These are phyloP conservation scores for Rhizopogon sp. DNA, from an alignment of 768 basidiomycete species.

Conservation along the genomic window DNA sequence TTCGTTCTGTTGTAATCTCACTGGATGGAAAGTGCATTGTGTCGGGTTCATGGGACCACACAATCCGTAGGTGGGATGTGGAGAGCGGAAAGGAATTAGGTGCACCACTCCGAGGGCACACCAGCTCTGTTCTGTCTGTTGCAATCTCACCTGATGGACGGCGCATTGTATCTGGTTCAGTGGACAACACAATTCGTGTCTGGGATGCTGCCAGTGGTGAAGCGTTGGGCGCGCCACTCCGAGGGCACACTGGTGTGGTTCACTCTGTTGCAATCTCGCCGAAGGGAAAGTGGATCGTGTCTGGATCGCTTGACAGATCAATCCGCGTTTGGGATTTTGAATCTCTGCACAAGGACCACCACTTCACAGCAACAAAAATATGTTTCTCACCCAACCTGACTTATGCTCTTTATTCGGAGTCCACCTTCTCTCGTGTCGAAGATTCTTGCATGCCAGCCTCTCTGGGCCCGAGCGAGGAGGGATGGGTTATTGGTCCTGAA, in stretches of 20 bases:
- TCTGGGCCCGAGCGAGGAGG: not conserved
- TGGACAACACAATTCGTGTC: constrained; percentile 4
- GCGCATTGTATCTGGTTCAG: not conserved
- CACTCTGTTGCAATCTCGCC: not conserved
- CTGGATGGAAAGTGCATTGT: not conserved
- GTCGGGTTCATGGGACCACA: not conserved
- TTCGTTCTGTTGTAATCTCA: too few species aligned
- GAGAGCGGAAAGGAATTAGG: too few species aligned
- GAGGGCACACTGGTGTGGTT: not conserved
- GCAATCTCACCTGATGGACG: too few species aligned
- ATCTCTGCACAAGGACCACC: not conserved
- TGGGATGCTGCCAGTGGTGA: not conserved
- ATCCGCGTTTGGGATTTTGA: constrained; percentile 18
- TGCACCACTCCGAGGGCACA: too few species aligned
- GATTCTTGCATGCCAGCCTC: not conserved
- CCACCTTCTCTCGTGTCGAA: not conserved
- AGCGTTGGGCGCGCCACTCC: not conserved
- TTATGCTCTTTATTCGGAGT: not conserved
- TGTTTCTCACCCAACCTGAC: not conserved
- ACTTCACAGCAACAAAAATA: not conserved
- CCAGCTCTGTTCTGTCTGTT: fast-evolving
- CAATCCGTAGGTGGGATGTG: not conserved
- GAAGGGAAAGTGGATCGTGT: not conserved
- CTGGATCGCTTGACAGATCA: not conserved
- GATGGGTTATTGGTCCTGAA: not conserved